Evolutionary conservation across 1,139 yeast species (phyloP).

Genomic region (Barnettozyma hawaiiensis): DNA sequence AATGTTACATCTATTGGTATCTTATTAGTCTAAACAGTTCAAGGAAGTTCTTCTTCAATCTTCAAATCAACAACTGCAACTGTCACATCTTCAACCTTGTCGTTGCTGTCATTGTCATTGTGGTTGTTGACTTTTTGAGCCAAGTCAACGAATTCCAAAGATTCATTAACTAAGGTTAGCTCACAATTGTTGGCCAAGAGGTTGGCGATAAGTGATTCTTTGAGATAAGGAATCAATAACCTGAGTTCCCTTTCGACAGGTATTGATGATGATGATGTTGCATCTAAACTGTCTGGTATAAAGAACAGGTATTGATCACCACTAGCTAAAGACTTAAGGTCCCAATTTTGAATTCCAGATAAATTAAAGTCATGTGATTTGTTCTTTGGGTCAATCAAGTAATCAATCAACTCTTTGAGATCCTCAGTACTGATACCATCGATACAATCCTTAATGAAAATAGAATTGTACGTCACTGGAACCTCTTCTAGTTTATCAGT

Average conservation of each 20-base stretch:
- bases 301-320: neutral
- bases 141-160: neutral
- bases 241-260: conserved; percentile 3
- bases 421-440: conserved; percentile 36
- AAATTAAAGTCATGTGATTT: neutral
- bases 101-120: too few relatives aligned
- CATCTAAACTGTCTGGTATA: neutral
- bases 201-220: neutral
- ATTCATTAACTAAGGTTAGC: neutral
- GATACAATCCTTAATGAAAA: conserved; percentile 48
- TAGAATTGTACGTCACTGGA: conserved; percentile 37
- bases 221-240: conserved; percentile 1
- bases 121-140: too few relatives aligned
- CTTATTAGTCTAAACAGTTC: too few relatives aligned
- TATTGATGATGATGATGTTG: too few relatives aligned
- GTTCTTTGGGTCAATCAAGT: conserved; percentile 1
- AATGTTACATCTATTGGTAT: too few relatives aligned
- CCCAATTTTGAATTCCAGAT: neutral
- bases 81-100: neutral
- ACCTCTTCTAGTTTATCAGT: neutral
- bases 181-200: conserved; percentile 3
- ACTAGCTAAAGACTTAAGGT: neutral
- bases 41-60: neutral
- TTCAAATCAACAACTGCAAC: neutral
- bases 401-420: neutral